Base-by-base conservation (phyloP, 768 basidiomycete genomes). In the Tricholoma furcatifolium region DNA sequence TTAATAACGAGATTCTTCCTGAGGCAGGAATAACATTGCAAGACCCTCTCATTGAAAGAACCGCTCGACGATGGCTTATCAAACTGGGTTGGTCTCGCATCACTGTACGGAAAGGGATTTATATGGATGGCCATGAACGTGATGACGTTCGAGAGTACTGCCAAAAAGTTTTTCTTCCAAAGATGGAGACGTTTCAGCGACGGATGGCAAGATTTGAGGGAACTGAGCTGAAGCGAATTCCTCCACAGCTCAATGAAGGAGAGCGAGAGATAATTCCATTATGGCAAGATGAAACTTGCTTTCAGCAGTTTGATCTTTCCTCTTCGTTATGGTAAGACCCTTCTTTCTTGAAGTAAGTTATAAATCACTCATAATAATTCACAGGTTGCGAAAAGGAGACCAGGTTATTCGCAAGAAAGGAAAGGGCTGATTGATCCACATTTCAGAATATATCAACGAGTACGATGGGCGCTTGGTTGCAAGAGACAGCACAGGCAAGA, bases 51-150 rank as follows among this genome's bases (percentile, higher is more conserved):
- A 54, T 65, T 49, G 59, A 59, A 4, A 48, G 62, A 10, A 78
- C 72, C 1, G 77, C 74, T 15, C 43, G 58, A 9, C 54, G 58
- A 0, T 79, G 77, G 76, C 60, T 80, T 41, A 46, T 60, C 3
- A 62, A 64, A 39, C 53, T 77, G 12, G 61, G 55, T 1, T 59
- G 50, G 46, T 9, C 60, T 50, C 31, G 18, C 23, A 1, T 21
- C 2, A n/a, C 4, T 10, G 51, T 20, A n/a, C 11, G 51, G 32
- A 65, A 68, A 38, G 62, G 67, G 2, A 35, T 63, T 3, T 67
- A 65, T 53, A 39, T 62, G 43, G 62, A 68, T 53, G 61, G 63
- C 1, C 66, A 67, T 56, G 63, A 66, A 35, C 47, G 50, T 1
- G 32, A 47, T 6, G 64, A 67, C 56, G 62, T 68, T 21, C 54